Percentiles rank a stretch among this genome's conserved stretches.
Conservation (phyloP, 169 alveolate species). For the Miamiensis avidus region DNA sequence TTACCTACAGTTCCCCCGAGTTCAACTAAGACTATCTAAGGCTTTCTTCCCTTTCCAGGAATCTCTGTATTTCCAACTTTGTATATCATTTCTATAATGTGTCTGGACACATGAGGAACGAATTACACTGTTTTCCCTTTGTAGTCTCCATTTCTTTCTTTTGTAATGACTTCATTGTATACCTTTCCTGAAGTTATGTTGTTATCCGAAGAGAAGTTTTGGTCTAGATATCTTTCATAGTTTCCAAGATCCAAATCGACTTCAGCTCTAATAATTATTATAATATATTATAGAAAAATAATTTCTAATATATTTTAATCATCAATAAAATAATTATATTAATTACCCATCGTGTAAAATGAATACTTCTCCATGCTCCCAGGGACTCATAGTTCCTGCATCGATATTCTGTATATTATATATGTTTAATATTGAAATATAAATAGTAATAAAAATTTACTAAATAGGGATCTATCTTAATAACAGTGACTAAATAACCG, state of each 20-base stretch:
- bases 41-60: constrained; percentile 2
- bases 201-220: constrained; percentile 86
- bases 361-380: constrained; percentile 96
- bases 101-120: constrained; percentile 72
- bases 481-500: constrained; percentile 91
- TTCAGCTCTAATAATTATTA: constrained; percentile 86
- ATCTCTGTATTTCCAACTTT: constrained; percentile 72
- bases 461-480: constrained; percentile 97
- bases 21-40: constrained; percentile 94
- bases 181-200: constrained; percentile 96
- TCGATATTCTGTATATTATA: constrained; percentile 68
- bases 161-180: constrained; percentile 86
- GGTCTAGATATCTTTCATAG: constrained; percentile 94
- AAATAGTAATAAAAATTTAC: background rate
- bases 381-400: constrained; percentile 98
- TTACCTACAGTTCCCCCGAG: constrained; percentile 98
- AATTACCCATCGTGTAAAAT: constrained; percentile 34
- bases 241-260: constrained; percentile 98
- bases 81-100: constrained; percentile 81
- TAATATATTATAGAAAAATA: background rate
- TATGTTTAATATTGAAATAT: background rate
- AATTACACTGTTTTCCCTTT: constrained; percentile 97
- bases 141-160: constrained; percentile 95
- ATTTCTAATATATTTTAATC: too few relatives aligned
- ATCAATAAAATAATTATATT: background rate